Conservation (phyloP, 306 rosid species). For the Ziziphus jujuba region DNA sequence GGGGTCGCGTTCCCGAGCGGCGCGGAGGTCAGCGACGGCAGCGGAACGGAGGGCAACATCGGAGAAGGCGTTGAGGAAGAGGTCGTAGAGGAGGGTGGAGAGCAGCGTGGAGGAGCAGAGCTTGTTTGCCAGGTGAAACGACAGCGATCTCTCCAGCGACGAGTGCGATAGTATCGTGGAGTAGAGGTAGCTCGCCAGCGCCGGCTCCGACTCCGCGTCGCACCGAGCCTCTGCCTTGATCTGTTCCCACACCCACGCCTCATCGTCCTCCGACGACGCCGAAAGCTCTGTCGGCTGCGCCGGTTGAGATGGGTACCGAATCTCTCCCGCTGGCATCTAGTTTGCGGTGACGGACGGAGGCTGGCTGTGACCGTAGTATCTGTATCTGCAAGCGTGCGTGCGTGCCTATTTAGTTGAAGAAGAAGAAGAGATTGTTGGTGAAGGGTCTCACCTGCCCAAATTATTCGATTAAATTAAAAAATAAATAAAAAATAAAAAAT, state of each 20-base stretch:
- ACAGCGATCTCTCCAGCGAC: constrained; percentile 67
- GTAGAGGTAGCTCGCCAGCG: constrained; percentile 88
- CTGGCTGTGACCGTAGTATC: no score
- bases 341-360: no score
- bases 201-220: constrained; percentile 92
- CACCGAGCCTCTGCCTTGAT: constrained; percentile 88
- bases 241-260: constrained; percentile 64
- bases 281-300: constrained; percentile 6
- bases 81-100: constrained; percentile 86
- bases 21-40: constrained; percentile 78
- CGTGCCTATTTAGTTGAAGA: no score
- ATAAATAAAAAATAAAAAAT: no score
- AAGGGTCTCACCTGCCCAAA: no score
- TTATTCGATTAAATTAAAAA: no score
- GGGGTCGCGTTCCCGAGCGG: constrained; percentile 76
- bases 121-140: constrained; percentile 89
- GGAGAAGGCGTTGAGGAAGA: constrained; percentile 74
- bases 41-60: constrained; percentile 63
- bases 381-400: no score
- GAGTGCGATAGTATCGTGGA: constrained; percentile 87
- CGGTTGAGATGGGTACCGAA: constrained; percentile 26
- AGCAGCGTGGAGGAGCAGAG: constrained; percentile 93
- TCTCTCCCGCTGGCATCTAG: constrained; percentile 64
- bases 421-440: no score
- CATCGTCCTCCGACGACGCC: constrained; percentile 37